Conservation (phyloP, 441 rosid genomes). For the Arabidopsis hybrid region DNA sequence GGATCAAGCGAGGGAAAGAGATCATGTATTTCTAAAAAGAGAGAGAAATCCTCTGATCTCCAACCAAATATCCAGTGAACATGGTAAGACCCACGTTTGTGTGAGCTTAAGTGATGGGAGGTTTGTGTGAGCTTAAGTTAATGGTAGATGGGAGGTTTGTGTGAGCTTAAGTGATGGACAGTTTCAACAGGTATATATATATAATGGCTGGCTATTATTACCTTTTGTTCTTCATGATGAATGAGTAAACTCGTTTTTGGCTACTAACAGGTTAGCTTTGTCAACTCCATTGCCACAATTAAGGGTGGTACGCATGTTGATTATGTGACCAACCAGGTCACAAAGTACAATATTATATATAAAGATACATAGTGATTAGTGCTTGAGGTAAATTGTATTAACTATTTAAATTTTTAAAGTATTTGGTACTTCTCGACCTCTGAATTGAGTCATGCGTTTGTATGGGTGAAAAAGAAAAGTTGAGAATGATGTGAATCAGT, state of each 20-base stretch:
- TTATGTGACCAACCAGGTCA: conserved; percentile 81
- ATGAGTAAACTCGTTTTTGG: conserved; percentile 5
- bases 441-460: too few species aligned
- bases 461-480: too few species aligned
- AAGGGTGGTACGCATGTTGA: conserved; percentile 99
- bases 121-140: too few species aligned
- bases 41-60: neutral
- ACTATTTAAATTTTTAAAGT: too few species aligned
- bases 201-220: neutral
- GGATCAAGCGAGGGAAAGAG: neutral
- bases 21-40: neutral
- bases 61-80: too few species aligned
- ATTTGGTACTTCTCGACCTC: too few species aligned
- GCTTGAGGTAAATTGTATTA: too few species aligned
- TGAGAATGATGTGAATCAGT: too few species aligned
- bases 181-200: conserved; percentile 75
- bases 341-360: conserved; percentile 53
- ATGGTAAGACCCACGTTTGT: too few species aligned
- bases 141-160: conserved; percentile 89
- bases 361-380: too few species aligned
- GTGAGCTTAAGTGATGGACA: conserved; percentile 92
- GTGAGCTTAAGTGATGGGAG: too few species aligned
- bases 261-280: conserved; percentile 88
- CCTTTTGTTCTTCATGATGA: conserved; percentile 1
- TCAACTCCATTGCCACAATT: conserved; percentile 83